Percentiles rank a stretch among this genome's conserved stretches.
These are phyloP conservation scores for Eimeria maxima DNA, from an alignment of 169 alveolate species.

Conservation along the genomic window DNA sequence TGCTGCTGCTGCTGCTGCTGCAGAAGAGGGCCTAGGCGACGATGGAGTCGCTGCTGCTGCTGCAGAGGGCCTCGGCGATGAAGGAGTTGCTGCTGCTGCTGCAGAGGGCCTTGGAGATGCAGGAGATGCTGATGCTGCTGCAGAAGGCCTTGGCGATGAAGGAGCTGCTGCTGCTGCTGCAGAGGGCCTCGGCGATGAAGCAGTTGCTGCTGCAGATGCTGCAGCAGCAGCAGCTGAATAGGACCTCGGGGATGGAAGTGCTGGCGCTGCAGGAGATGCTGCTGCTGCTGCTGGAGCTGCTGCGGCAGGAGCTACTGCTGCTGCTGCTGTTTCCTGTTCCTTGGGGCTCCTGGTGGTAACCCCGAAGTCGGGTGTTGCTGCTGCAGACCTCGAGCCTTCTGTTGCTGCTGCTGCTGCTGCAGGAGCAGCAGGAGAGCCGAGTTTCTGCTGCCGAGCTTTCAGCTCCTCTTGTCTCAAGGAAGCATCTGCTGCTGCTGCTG, in stretches of 20 bases:
- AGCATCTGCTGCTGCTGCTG: neutral
- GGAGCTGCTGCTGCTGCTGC: too few relatives aligned
- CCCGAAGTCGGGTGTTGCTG: constrained; percentile 1
- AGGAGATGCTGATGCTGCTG: neutral
- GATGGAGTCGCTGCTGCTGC: neutral
- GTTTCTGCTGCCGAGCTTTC: neutral
- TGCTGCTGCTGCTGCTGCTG: neutral
- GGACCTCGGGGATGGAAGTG: too few relatives aligned
- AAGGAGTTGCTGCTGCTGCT: neutral
- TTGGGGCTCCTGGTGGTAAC: neutral
- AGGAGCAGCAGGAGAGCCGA: too few relatives aligned
- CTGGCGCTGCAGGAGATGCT: too few relatives aligned
- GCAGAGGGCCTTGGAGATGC: too few relatives aligned
- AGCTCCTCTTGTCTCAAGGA: neutral
- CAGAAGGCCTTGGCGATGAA: too few relatives aligned
- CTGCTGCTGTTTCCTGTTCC: neutral
- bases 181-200: too few relatives aligned
- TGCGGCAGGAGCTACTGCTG: constrained; percentile 5
- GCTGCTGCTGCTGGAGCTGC: neutral
- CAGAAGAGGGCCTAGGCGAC: too few relatives aligned
- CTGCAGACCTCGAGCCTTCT: neutral
- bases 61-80: too few relatives aligned
- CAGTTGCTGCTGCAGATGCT: too few relatives aligned
- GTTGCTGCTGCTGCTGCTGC: constrained; percentile 13
- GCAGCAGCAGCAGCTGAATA: too few relatives aligned